phyloP scores from a whole-genome alignment of 192 early-diverging fungal species.

The Paraglomus occultum region DNA sequence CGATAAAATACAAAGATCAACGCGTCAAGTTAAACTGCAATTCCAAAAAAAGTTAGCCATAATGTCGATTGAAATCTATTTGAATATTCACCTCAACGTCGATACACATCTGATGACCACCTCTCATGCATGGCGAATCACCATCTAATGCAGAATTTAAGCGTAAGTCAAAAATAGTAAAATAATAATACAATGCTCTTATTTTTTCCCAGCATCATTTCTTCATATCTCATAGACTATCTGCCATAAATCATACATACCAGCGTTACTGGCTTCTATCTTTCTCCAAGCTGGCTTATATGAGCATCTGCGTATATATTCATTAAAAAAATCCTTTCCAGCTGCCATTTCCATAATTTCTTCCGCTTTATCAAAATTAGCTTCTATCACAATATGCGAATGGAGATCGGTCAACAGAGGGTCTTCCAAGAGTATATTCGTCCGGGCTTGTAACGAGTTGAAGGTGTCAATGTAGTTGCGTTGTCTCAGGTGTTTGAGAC shows the following conservation, averaged over 20 bases:
- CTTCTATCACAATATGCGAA: constrained; percentile 59
- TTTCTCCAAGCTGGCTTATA: constrained; percentile 74
- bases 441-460: constrained; percentile 61
- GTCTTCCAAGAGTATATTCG: constrained; percentile 68
- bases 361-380: constrained; percentile 76
- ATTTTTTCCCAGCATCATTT: constrained; percentile 26
- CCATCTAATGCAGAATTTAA: constrained; percentile 29
- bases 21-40: too few relatives aligned
- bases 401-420: constrained; percentile 79
- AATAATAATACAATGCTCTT: constrained; percentile 25
- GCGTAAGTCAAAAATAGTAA: not conserved
- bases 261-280: constrained; percentile 39
- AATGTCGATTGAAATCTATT: not conserved
- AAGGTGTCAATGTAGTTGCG: constrained; percentile 73
- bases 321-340: constrained; percentile 64
- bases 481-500: constrained; percentile 88
- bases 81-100: constrained; percentile 53
- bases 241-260: constrained; percentile 37
- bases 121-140: constrained; percentile 63
- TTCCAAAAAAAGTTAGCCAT: too few relatives aligned
- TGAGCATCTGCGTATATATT: constrained; percentile 62
- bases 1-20: not conserved
- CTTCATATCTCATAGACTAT: constrained; percentile 28
- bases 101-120: constrained; percentile 97
- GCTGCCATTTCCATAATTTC: constrained; percentile 64